phyloP scores from a whole-genome alignment of 306 rosid genomes.

The Elaeagnus macrophylla region DNA sequence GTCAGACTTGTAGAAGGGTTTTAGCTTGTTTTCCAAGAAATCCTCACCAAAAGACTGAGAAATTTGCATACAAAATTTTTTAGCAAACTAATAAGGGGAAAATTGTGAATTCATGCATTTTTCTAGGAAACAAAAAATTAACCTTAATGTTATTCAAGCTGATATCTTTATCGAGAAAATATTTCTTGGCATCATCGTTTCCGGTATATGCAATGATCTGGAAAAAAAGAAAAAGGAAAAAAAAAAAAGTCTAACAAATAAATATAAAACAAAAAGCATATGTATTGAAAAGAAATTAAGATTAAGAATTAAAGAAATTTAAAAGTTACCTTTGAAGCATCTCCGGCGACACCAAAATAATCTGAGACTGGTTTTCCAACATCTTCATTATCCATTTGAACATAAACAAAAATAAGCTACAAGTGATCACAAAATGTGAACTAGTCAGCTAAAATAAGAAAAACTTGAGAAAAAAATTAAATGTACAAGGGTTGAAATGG shows the following conservation, averaged over 20 bases:
- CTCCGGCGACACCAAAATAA: slow-evolving; percentile 70
- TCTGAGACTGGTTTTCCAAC: slow-evolving; percentile 87
- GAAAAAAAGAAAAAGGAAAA: slow-evolving; percentile 13
- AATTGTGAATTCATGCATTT: background rate
- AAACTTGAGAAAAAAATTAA: background rate
- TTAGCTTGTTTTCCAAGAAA: slow-evolving; percentile 87
- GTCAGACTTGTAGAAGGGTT: slow-evolving; percentile 83
- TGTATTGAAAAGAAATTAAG: background rate
- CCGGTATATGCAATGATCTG: slow-evolving; percentile 84
- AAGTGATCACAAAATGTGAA: slow-evolving; percentile 3
- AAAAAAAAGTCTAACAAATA: background rate
- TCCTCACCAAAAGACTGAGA: slow-evolving; percentile 71
- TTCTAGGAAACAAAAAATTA: background rate
- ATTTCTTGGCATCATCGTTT: slow-evolving; percentile 80
- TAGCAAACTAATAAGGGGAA: too few relatives aligned
- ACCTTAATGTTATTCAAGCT: slow-evolving; percentile 70
- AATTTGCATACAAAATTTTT: background rate
- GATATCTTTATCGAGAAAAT: slow-evolving; percentile 60
- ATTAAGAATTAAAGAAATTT: slow-evolving; percentile 3
- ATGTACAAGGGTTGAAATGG: too few relatives aligned
- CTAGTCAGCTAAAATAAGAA: background rate
- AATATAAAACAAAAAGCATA: too few relatives aligned
- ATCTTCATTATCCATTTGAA: slow-evolving; percentile 84
- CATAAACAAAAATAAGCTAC: slow-evolving; percentile 83
- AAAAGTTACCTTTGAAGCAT: slow-evolving; percentile 56